Evolutionary conservation across 805 yeast species (phyloP), one percentile per base, ranked within the genome.

Genomic region (Kluyveromyces siamensis): DNA sequence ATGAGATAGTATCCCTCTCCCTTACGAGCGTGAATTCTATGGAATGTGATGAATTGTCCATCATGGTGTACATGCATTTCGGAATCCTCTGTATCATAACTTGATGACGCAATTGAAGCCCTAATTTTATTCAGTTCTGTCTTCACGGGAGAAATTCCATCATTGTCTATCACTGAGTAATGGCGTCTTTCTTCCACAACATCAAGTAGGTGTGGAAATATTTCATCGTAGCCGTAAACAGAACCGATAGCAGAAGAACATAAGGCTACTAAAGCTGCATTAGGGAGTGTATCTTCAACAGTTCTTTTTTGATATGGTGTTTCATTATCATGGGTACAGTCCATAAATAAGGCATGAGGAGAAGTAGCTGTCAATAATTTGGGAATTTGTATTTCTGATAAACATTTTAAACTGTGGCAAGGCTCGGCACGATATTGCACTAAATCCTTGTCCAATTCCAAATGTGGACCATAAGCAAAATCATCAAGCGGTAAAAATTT

Each of bases 271-370:
- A 91, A 72, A 0, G 96, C 99, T 2, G 97, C 97, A 59, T 85
- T 91, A 9, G 97, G 95, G 40, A 91, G 72, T 0, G 98, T 90
- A 60, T 91, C 99, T 61, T 90, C 96, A 1, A 87, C 84, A 0
- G 96, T 89, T 62, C 98, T 79, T 67, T 85, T 88, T 57, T 91
- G 95, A 40, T 74, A 76, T 1, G 97, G 96, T 18, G 81, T 83
- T 67, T 89, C 93, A 61, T 91, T 91, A 65, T 91, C 99, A 65
- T 91, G 99, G 1, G 98, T 90, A 60, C 97, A 91, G 62, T 93
- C 98, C 97, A 93, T 91, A 57, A 91, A 84, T 57, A 93, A 72
- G 0, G 98, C 96, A 68, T 89, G 97, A 4, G 96, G 95, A n/a
- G 83, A 80, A 41, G 82, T 77, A 4, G 83, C 73, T 1, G 81